Percentiles rank a stretch among this genome's conserved stretches.
Evolutionary conservation across 352 stramenopile genomes (phyloP).

Genomic region (Elongisporangium senticosum): DNA sequence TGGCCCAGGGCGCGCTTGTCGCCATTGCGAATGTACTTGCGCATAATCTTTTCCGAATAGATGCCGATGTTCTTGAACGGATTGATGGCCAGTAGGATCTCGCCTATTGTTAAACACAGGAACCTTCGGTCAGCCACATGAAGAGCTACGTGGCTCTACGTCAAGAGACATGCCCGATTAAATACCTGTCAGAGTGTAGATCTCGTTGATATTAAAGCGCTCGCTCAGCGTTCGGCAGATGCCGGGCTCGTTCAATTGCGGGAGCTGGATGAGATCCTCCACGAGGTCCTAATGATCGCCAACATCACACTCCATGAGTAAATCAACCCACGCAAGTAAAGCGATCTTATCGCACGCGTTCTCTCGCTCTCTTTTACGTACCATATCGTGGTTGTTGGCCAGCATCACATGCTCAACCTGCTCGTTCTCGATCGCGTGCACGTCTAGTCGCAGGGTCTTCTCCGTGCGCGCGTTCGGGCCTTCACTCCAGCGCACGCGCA

Average conservation of each 20-base stretch:
- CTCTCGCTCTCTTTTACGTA: slow-evolving; percentile 11
- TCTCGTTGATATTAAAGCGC: slow-evolving; percentile 90
- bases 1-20: slow-evolving; percentile 63
- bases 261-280: slow-evolving; percentile 91
- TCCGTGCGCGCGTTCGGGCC: slow-evolving; percentile 44
- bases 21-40: slow-evolving; percentile 83
- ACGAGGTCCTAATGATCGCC: slow-evolving; percentile 56
- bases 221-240: slow-evolving; percentile 92
- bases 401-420: slow-evolving; percentile 50
- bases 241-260: slow-evolving; percentile 91
- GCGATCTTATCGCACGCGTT: not conserved
- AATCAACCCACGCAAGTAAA: not conserved
- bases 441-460: slow-evolving; percentile 41
- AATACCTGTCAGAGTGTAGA: slow-evolving; percentile 87
- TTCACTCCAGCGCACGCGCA: slow-evolving; percentile 50
- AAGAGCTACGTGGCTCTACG: not conserved
- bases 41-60: slow-evolving; percentile 83
- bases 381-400: slow-evolving; percentile 83
- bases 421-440: slow-evolving; percentile 65
- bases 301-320: not conserved
- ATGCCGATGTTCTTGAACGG: slow-evolving; percentile 86
- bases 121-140: not conserved
- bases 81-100: slow-evolving; percentile 85
- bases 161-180: not conserved
- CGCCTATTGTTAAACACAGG: slow-evolving; percentile 18